Evolutionary conservation across 768 basidiomycete genomes (phyloP), one percentile per base, ranked within the genome.

Genomic region (Suillus paluster): DNA sequence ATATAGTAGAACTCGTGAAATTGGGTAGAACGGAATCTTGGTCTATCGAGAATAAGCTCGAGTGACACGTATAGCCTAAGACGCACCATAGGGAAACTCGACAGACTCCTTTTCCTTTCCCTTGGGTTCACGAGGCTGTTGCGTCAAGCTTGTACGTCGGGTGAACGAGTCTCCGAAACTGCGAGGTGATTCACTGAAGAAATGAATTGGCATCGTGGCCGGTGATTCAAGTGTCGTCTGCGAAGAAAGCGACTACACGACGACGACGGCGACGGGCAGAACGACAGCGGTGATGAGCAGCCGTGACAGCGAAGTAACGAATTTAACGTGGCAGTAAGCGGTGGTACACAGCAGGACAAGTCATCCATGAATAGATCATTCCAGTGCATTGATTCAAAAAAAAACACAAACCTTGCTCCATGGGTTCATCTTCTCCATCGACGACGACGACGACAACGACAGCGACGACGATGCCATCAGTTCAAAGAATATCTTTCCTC

Each of bases 1-100:
- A 55, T 9, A 63, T 63, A 14, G 66, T 30, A 36, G 71, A 63
- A 0, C 66, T 46, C 23, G 70, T 63, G 27, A 64, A 63, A 25
- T 56, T 62, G 30, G 66, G 64, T n/a, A 50, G 60, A 45, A 64
- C 2, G 30, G 48, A 48, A 46, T 71, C 70, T 58, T 48, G 21
- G 58, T 67, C 72, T 76, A 60, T 48, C 44, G 36, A 41, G 25
- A 21, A 17, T 21, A 6, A 50, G 49, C 56, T 50, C 27, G 4
- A 42, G 25, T 11, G 6, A 1, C 19, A 1, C 2, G 21, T 11
- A 23, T 23, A 11, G 23, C 14, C 3, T 6, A 46, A 46, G 6
- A 55, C 54, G 23, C 10, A 55, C 54, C 38, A 55, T 55, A 55
- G 11, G 54, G 54, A 27, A 39, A 25, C 6, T 19, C 54, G 11